Base-by-base conservation (phyloP, 2,329 filamentous ascomycete genomes). In the Ophiocordyceps camponoti-leonardi region DNA sequence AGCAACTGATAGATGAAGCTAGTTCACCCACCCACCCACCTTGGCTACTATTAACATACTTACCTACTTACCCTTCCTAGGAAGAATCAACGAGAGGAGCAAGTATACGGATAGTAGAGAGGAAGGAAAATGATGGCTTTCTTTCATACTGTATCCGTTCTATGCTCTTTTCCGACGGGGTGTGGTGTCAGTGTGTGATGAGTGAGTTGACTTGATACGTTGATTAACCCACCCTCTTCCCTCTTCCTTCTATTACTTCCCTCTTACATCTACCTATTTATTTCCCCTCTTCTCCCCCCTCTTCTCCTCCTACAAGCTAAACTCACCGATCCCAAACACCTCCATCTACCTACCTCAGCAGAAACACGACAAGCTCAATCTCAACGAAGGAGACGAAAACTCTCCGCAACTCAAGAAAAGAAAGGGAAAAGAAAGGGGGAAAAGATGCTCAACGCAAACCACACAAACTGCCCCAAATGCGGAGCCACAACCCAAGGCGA, bases 391-490 rank as follows among this genome's bases (percentile, higher is more conserved):
- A 35, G 10, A 4, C 20, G n/a, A n/a, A n/a, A n/a, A n/a, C n/a
- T n/a, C n/a, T n/a, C n/a, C n/a, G n/a, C n/a, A n/a, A n/a, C n/a
- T n/a, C n/a, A n/a, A n/a, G n/a, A n/a, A n/a, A n/a, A n/a, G n/a
- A n/a, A n/a, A n/a, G n/a, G n/a, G n/a, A n/a, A n/a, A n/a, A n/a
- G n/a, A n/a, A n/a, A n/a, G n/a, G n/a, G n/a, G 11, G 3, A 22
- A 20, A 23, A 20, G 31, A 44, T 16, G 42, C 22, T 64, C 58
- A 61, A 66, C 59, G 49, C 48, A 48, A 55, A 56, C 58, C 57
- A 64, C 55, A 53, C 56, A 47, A 52, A 57, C 53, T 78, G 74
- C 67, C 74, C 74, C 64, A 75, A 72, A 65, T 78, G 74, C 67
- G 68, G 66, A 54, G 62, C 65, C 53, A 49, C 62, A 56, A 66